Percentiles rank a stretch among this genome's conserved stretches.
These are phyloP conservation scores for Candida khao-thaluensis DNA, from an alignment of 805 yeast species.

Conservation along the genomic window DNA sequence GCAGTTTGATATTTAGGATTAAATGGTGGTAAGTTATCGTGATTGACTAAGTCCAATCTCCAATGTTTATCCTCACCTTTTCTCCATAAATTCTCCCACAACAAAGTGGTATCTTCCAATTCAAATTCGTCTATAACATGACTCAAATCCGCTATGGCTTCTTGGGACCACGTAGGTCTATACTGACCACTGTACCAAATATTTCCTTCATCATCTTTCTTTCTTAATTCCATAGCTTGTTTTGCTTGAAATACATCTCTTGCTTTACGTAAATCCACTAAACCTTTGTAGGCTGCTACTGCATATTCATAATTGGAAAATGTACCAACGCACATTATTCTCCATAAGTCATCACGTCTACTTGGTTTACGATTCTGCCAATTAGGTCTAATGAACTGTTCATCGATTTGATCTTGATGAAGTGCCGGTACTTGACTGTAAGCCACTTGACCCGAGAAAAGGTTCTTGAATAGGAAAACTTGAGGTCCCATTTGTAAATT, in stretches of 20 bases:
- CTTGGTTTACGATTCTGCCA: slow-evolving; percentile 86
- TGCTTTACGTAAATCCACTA: slow-evolving; percentile 69
- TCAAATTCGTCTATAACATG: slow-evolving; percentile 65
- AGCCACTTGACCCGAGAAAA: slow-evolving; percentile 85
- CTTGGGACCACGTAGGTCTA: slow-evolving; percentile 88
- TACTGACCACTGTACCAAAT: slow-evolving; percentile 85
- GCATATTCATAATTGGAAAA: slow-evolving; percentile 62
- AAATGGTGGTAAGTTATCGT: slow-evolving; percentile 56
- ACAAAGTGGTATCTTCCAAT: slow-evolving; percentile 48
- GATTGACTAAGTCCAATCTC: slow-evolving; percentile 58
- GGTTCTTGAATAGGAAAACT: slow-evolving; percentile 77
- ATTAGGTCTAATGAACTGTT: slow-evolving; percentile 77
- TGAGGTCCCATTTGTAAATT: slow-evolving; percentile 74
- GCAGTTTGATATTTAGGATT: slow-evolving; percentile 68
- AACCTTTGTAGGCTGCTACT: slow-evolving; percentile 67
- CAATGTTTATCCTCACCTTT: slow-evolving; percentile 78
- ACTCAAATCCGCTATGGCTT: slow-evolving; percentile 82
- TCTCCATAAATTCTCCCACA: slow-evolving; percentile 89
- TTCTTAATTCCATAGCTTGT: slow-evolving; percentile 66
- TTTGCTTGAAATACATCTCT: slow-evolving; percentile 63
- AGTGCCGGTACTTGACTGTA: slow-evolving; percentile 80
- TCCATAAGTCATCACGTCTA: slow-evolving; percentile 84
- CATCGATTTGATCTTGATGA: slow-evolving; percentile 59
- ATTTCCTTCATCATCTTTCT: slow-evolving; percentile 72
- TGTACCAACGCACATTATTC: slow-evolving; percentile 81